Percentiles rank a stretch among this genome's conserved stretches.
Conservation (phyloP, 106 monocot genomes). For the Posidonia australis region DNA sequence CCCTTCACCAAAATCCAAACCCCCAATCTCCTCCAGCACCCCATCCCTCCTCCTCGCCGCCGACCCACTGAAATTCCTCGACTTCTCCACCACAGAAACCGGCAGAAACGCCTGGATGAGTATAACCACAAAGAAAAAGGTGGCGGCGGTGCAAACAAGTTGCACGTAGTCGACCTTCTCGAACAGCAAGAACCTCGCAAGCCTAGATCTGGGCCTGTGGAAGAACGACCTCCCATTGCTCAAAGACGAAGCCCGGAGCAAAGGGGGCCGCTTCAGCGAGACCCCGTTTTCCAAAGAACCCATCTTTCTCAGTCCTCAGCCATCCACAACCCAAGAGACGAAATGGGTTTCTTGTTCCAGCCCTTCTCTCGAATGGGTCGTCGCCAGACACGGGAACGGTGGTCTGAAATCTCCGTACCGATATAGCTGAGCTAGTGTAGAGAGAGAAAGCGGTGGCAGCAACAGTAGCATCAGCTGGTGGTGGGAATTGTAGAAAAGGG, state of each 20-base stretch:
- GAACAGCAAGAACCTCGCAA: slow-evolving; percentile 19
- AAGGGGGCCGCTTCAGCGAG: slow-evolving; percentile 8
- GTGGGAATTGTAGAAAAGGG: not conserved
- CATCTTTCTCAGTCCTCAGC: slow-evolving; percentile 7
- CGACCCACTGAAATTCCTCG: not conserved
- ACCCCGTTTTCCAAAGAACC: slow-evolving; percentile 20
- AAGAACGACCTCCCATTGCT: slow-evolving; percentile 11
- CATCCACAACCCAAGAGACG: not conserved
- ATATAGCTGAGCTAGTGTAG: not conserved
- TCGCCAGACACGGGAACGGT: not conserved
- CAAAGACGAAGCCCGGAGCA: slow-evolving; percentile 5
- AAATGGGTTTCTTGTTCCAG: not conserved
- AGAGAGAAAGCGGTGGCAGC: not conserved
- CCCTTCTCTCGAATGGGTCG: not conserved
- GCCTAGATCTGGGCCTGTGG: slow-evolving; percentile 23
- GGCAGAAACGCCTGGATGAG: slow-evolving; percentile 31
- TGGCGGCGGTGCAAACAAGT: slow-evolving; percentile 18
- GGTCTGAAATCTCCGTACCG: not conserved
- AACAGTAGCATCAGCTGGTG: not conserved
- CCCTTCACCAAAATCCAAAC: slow-evolving; percentile 31
- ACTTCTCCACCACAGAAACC: slow-evolving; percentile 16
- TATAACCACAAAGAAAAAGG: slow-evolving; percentile 28
- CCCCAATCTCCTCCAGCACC: slow-evolving; percentile 16
- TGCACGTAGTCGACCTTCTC: slow-evolving; percentile 33
- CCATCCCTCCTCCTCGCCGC: not conserved